These are phyloP conservation scores for Pelargonium hybrid DNA, from an alignment of 441 rosid species.

Conservation along the genomic window DNA sequence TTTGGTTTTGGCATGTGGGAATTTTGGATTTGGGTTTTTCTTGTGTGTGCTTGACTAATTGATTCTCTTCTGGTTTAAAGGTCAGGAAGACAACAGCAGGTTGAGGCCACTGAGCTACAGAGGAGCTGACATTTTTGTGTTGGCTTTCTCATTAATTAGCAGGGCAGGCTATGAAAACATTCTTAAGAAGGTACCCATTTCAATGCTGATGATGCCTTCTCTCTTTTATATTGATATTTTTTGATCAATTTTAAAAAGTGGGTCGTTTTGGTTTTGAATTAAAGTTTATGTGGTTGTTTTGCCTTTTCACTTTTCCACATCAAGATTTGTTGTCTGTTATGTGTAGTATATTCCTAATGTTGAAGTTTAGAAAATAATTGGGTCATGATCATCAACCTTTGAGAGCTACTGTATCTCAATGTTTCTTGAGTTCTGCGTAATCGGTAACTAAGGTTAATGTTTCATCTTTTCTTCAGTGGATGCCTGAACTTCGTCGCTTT, in stretches of 20 bases:
- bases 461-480: slow-evolving; percentile 53
- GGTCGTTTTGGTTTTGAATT: slow-evolving; percentile 11
- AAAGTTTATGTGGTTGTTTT: slow-evolving; percentile 10
- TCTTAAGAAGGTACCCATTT: not conserved
- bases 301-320: slow-evolving; percentile 8
- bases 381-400: slow-evolving; percentile 1
- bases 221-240: slow-evolving; percentile 4
- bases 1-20: too few relatives aligned
- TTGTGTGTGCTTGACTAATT: too few relatives aligned
- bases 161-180: not conserved
- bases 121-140: not conserved
- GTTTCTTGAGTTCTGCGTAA: not conserved
- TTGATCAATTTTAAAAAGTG: slow-evolving; percentile 22
- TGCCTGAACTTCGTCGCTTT: slow-evolving; percentile 90
- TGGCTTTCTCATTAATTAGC: not conserved
- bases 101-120: not conserved
- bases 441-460: not conserved
- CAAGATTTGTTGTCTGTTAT: not conserved
- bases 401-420: slow-evolving; percentile 7
- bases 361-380: not conserved
- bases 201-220: slow-evolving; percentile 12
- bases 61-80: too few relatives aligned
- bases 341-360: not conserved
- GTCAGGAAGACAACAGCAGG: not conserved
- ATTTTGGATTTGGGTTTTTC: too few relatives aligned